Percentiles rank a stretch among this genome's conserved stretches.
phyloP scores from a whole-genome alignment of 257 asterid genomes.

The Nicotiana undulata region DNA sequence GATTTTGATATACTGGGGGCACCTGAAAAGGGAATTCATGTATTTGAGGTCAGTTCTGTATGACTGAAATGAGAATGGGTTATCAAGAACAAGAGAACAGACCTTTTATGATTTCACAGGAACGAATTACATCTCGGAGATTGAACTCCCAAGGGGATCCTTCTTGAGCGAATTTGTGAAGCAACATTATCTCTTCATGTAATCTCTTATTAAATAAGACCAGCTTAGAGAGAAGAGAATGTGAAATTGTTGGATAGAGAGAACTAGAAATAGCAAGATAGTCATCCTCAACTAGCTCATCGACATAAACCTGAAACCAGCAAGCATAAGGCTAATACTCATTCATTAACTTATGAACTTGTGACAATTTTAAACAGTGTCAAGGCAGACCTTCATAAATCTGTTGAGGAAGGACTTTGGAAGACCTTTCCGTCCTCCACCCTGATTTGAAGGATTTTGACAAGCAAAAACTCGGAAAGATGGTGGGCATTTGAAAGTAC shows the following conservation, averaged over 20 bases:
- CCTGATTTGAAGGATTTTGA: constrained; percentile 92
- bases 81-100: neutral
- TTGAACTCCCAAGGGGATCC: constrained; percentile 99
- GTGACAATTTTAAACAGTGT: neutral
- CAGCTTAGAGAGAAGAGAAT: constrained; percentile 45
- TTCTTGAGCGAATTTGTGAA: constrained; percentile 69
- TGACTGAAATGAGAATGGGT: neutral
- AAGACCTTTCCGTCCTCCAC: constrained; percentile 97
- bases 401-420: constrained; percentile 96
- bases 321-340: neutral
- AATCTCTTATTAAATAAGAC: constrained; percentile 64
- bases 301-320: constrained; percentile 72
- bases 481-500: constrained; percentile 70
- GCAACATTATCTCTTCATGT: constrained; percentile 67
- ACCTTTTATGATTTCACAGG: constrained; percentile 89
- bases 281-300: constrained; percentile 83
- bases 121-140: constrained; percentile 89
- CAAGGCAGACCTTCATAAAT: constrained; percentile 70
- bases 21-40: constrained; percentile 33
- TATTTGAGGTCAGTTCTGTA: constrained; percentile 11
- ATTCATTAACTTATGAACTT: neutral
- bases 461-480: constrained; percentile 95
- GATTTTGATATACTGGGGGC: constrained; percentile 39
- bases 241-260: constrained; percentile 56
- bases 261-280: constrained; percentile 72